Percentiles rank a stretch among this genome's conserved stretches.
phyloP scores from a whole-genome alignment of 495 filamentous ascomycete genomes.

The Bacidia gigantensis region DNA sequence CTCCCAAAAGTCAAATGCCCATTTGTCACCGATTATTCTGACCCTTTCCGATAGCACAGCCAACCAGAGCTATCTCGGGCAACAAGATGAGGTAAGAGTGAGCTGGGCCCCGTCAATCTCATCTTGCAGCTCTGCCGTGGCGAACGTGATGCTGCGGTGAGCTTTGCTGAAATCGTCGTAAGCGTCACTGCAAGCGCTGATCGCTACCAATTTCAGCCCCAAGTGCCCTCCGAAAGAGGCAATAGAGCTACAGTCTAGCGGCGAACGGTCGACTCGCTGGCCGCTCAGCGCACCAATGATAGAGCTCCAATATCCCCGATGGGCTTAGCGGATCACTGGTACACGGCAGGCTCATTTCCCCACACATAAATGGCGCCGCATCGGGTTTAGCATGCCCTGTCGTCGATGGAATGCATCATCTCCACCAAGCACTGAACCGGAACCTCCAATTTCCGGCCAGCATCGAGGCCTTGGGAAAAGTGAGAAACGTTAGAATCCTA shows the following conservation, averaged over 20 bases:
- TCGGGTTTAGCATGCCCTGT: not conserved
- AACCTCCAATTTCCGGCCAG: slow-evolving; percentile 2
- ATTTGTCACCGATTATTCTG: too few species aligned
- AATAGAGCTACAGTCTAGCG: not conserved
- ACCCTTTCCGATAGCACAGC: too few species aligned
- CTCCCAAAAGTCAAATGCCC: not conserved
- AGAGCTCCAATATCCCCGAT: not conserved
- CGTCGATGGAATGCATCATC: not conserved
- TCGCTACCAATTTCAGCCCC: not conserved
- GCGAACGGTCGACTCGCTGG: not conserved
- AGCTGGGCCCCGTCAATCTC: too few species aligned
- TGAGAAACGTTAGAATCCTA: not conserved
- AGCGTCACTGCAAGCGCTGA: not conserved
- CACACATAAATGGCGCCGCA: slow-evolving; percentile 2
- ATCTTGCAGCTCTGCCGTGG: not conserved
- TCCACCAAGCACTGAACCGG: not conserved
- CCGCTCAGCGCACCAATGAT: not conserved
- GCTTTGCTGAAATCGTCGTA: not conserved
- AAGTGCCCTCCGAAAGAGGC: not conserved
- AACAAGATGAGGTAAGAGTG: not conserved
- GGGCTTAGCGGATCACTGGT: not conserved
- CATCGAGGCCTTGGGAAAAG: not conserved
- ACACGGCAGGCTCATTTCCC: not conserved
- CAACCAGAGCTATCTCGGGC: too few species aligned
- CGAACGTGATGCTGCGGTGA: not conserved